phyloP scores from a whole-genome alignment of 2,329 filamentous ascomycete species.

The Cercospora sp. region DNA sequence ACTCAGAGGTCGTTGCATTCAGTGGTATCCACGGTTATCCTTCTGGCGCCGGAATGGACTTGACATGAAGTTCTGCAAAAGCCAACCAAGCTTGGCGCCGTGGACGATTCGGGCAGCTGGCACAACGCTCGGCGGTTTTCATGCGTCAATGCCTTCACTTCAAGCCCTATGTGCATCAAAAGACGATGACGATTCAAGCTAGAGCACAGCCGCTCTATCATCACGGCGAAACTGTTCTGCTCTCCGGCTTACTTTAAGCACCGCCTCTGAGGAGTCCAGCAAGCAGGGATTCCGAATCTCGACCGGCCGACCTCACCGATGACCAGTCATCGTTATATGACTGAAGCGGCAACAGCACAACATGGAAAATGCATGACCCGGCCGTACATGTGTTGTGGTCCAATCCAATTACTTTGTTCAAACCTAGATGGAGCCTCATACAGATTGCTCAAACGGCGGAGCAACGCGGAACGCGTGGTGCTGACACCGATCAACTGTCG shows the following conservation, averaged over 20 bases:
- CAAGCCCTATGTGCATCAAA: not conserved
- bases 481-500: not conserved
- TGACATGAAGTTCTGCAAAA: not conserved
- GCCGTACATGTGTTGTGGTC: not conserved
- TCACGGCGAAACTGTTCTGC: not conserved
- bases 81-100: not conserved
- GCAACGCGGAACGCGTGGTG: not conserved
- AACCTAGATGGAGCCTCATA: not conserved
- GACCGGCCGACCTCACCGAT: not conserved
- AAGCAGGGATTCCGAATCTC: not conserved
- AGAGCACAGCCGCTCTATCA: not conserved
- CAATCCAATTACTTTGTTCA: not conserved
- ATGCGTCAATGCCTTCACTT: not conserved
- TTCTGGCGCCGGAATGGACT: not conserved
- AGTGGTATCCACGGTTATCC: no score
- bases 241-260: not conserved
- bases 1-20: no score
- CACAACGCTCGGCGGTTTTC: not conserved
- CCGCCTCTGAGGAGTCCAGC: not conserved
- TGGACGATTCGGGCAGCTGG: not conserved
- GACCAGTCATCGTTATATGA: not conserved
- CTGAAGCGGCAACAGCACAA: not conserved
- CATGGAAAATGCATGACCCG: not conserved
- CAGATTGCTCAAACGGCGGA: not conserved
- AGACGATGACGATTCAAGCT: not conserved